Evolutionary conservation across 306 rosid species (phyloP).

Genomic region (Castanea mollissima): DNA sequence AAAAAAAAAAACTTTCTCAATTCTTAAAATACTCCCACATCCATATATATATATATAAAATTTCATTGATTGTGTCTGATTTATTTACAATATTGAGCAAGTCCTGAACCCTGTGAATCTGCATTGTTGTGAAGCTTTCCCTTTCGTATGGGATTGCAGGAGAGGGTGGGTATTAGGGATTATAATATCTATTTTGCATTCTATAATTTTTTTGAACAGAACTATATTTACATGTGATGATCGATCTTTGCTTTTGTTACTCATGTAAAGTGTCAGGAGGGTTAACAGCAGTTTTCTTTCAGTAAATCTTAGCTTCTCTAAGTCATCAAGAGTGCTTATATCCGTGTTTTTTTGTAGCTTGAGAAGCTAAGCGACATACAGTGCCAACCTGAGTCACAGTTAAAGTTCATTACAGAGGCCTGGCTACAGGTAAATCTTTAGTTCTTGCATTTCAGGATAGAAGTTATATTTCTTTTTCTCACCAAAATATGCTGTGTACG

Average conservation of each 20-base stretch:
- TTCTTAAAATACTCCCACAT: not conserved
- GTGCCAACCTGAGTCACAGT: conserved; percentile 97
- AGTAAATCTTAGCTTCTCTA: not conserved
- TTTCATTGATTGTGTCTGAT: not conserved
- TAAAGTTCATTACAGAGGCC: conserved; percentile 95
- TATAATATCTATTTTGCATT: not conserved
- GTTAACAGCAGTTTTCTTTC: not conserved
- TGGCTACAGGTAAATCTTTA: conserved; percentile 73
- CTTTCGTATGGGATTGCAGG: too few species aligned
- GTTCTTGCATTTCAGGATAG: conserved; percentile 1
- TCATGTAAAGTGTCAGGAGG: not conserved
- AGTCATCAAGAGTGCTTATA: not conserved
- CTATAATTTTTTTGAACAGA: not conserved
- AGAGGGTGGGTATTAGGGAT: too few species aligned
- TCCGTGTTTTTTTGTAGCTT: conserved; percentile 44
- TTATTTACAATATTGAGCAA: not conserved
- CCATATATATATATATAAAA: too few species aligned
- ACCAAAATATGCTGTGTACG: conserved; percentile 13
- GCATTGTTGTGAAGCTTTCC: too few species aligned
- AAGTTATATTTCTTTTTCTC: not conserved
- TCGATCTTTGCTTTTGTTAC: not conserved
- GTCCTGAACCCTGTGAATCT: too few species aligned
- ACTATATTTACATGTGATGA: not conserved
- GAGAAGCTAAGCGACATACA: conserved; percentile 89
- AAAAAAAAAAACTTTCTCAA: not conserved